Conservation (phyloP, 202 grass and related monocot genomes). For the Carex arenaria region DNA sequence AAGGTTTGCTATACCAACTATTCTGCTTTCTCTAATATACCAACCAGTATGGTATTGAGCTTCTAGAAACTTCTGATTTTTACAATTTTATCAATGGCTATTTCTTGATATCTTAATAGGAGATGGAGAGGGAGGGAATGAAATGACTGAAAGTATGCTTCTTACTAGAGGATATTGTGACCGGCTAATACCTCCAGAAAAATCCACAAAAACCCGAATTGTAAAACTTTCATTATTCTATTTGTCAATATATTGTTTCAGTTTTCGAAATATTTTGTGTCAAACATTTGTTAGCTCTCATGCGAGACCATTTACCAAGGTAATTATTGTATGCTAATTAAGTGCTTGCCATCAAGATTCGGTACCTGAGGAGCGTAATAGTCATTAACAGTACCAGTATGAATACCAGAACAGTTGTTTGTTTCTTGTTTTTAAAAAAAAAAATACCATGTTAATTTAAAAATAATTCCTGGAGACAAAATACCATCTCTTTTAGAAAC, state of each 20-base stretch:
- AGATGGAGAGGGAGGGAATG: conserved; percentile 91
- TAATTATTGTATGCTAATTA: neutral
- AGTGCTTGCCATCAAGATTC: neutral
- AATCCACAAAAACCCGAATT: conserved; percentile 65
- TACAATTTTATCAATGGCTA: neutral
- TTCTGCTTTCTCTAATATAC: neutral
- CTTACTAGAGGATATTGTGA: conserved; percentile 88
- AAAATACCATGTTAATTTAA: neutral
- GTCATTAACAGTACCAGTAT: neutral
- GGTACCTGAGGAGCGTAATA: neutral
- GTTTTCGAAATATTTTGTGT: conserved; percentile 13
- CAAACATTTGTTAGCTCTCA: neutral
- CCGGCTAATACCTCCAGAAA: conserved; percentile 66
- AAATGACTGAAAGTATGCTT: conserved; percentile 98
- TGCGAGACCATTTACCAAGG: neutral
- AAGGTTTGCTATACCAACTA: neutral
- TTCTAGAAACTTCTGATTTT: conserved; percentile 8
- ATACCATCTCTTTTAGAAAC: neutral
- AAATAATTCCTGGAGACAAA: neutral
- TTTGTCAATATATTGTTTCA: neutral
- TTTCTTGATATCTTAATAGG: conserved; percentile 34
- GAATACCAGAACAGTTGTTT: neutral
- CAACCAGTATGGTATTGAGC: neutral
- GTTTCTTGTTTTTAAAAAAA: neutral
- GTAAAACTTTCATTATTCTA: conserved; percentile 24